A percentile compares a stretch with the other conserved stretches of the same genome.
Evolutionary conservation across 441 rosid genomes (phyloP).

Genomic region (Hypseocharis bilobata): DNA sequence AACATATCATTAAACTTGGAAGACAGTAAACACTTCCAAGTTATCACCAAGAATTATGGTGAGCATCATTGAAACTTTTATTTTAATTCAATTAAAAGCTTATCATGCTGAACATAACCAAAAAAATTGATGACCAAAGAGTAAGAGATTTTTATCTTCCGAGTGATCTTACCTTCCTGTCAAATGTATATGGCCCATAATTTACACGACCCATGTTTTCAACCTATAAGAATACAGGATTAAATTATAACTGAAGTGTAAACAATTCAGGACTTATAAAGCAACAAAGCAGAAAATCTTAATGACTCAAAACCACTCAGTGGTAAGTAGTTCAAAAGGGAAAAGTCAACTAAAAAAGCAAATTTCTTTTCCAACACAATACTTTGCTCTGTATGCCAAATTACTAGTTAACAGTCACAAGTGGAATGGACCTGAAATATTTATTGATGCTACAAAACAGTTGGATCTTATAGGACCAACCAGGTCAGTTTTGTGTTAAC

Average conservation of each 20-base stretch:
- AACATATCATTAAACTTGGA: neutral
- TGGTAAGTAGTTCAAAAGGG: too few species aligned
- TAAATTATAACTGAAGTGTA: neutral
- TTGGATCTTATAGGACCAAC: too few species aligned
- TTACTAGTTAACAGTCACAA: too few species aligned
- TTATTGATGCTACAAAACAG: too few species aligned
- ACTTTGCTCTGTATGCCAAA: too few species aligned
- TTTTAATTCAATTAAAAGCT: neutral
- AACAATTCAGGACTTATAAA: neutral
- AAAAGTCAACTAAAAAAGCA: too few species aligned
- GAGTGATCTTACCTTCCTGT: constrained; percentile 53
- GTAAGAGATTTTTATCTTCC: neutral
- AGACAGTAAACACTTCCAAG: neutral
- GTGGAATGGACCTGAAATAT: too few species aligned
- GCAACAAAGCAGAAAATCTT: neutral
- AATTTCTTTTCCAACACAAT: too few species aligned
- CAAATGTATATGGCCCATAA: constrained; percentile 66
- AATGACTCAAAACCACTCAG: too few species aligned
- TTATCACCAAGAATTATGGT: neutral
- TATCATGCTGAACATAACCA: too few species aligned
- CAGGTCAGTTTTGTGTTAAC: too few species aligned
- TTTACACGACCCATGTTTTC: constrained; percentile 92
- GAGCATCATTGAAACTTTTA: neutral
- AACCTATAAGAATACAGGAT: constrained; percentile 39
- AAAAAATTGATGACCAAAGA: constrained; percentile 9